phyloP scores from a whole-genome alignment of 208 protist genomes.

The Leishmania mexicana region DNA sequence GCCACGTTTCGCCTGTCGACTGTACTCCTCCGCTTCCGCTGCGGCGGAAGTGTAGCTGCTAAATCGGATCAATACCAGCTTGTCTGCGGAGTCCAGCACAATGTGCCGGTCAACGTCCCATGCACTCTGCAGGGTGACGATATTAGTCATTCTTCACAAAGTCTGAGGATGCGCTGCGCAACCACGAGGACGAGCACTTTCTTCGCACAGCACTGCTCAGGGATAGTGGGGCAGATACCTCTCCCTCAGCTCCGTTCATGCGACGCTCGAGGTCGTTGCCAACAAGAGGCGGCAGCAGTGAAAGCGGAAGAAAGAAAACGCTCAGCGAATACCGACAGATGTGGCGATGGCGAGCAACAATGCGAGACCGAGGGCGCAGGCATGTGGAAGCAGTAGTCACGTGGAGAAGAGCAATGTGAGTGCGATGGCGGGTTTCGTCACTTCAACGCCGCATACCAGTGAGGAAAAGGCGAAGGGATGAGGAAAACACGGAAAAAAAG shows the following conservation, averaged over 20 bases:
- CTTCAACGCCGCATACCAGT: not conserved
- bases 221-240: not conserved
- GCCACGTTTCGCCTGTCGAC: not conserved
- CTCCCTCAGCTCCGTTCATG: not conserved
- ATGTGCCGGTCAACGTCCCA: constrained; percentile 90
- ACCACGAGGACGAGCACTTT: not conserved
- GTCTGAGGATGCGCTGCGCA: not conserved
- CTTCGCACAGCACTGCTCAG: not conserved
- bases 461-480: not conserved
- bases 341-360: not conserved
- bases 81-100: constrained; percentile 81
- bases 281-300: not conserved
- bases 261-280: not conserved
- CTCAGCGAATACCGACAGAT: not conserved
- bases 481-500: not conserved
- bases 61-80: constrained; percentile 79
- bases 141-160: constrained; percentile 30
- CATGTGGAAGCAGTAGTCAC: not conserved
- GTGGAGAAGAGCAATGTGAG: not conserved
- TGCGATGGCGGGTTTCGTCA: not conserved
- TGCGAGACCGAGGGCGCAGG: not conserved
- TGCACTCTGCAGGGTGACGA: constrained; percentile 60
- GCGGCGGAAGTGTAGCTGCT: constrained; percentile 52
- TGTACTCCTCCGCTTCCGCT: constrained; percentile 15
- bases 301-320: not conserved